phyloP scores from a whole-genome alignment of 2,329 filamentous ascomycete genomes.

The Diplodia seriata region DNA sequence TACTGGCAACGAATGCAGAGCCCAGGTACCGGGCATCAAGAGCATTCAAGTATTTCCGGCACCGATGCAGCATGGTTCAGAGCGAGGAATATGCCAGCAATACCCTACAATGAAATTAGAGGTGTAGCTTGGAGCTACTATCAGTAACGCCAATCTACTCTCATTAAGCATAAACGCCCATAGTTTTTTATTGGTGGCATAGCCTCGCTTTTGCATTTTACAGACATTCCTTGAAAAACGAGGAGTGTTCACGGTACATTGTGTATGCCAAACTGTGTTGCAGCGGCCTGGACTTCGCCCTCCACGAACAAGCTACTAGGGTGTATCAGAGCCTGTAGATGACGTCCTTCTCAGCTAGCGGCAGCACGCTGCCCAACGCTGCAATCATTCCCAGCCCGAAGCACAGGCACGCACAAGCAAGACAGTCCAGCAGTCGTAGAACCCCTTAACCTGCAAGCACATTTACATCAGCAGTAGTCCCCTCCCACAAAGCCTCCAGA shows the following conservation, averaged over 20 bases:
- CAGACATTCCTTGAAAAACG: neutral
- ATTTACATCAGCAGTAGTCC: neutral
- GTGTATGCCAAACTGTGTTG: neutral
- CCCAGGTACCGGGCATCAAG: neutral
- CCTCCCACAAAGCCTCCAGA: neutral
- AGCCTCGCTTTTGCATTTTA: neutral
- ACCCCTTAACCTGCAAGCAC: neutral
- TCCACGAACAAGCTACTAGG: neutral
- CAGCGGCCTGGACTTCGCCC: neutral
- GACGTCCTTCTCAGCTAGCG: neutral
- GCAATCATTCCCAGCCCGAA: neutral
- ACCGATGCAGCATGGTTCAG: neutral
- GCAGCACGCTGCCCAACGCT: neutral
- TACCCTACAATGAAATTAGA: neutral
- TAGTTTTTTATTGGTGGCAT: neutral
- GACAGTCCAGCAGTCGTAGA: neutral
- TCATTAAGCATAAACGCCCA: neutral
- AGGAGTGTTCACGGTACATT: neutral
- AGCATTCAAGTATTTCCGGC: neutral
- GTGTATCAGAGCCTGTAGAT: neutral
- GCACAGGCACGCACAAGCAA: neutral
- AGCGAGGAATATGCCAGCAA: neutral
- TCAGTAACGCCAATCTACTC: neutral
- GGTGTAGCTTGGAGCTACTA: neutral
- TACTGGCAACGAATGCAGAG: neutral